Evolutionary conservation across 441 rosid species (phyloP), one percentile per base, ranked within the genome.

Genomic region (Pelargonium citronellum): DNA sequence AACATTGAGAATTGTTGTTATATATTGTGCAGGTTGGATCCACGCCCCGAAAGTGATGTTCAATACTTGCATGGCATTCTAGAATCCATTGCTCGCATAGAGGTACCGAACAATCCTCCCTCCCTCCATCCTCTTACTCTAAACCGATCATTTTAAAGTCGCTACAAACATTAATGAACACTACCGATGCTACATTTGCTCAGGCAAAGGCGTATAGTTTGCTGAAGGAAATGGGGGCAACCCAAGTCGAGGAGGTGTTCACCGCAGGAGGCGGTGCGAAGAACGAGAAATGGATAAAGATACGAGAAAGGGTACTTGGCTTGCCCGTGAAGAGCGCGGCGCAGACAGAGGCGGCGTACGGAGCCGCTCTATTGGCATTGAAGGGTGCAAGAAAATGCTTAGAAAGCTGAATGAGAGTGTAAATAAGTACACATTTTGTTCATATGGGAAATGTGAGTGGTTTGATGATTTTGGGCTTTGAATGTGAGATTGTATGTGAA

Each of bases 281-380:
- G 74, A 93, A 91, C 55, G 86, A 89, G 63, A 89, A 85, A 73
- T 93, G 97, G 98, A 87, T 78, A 24, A 82, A 75, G 82, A 91
- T 93, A 73, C 80, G 96, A 22, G 83, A 86, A 77, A 76, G 97
- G 75, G 81, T 93, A 19, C 85, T 89, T 0, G 88, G 96, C 19
- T 79, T 91, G 75, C 92, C 92, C 0, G 93, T 89, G 73, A 80
- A 83, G 17, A 80, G 79, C 47, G 98, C 95, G 19, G 22, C 63
- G 69, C 92, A 89, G 65, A 91, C 92, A 0, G 98, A 93, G 85
- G 98, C 97, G 70, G 91, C 98, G 8, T 93, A 83, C 72, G 98
- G 98, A 75, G 95, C 98, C 75, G 95, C 96, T 41, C 81, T 92
- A 57, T 76, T 92, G 73, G 97, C 94, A 20, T 37, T 91, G 75